These are phyloP conservation scores for Saccharum officinarum DNA, from an alignment of 176 grass and related monocot species.

Conservation along the genomic window DNA sequence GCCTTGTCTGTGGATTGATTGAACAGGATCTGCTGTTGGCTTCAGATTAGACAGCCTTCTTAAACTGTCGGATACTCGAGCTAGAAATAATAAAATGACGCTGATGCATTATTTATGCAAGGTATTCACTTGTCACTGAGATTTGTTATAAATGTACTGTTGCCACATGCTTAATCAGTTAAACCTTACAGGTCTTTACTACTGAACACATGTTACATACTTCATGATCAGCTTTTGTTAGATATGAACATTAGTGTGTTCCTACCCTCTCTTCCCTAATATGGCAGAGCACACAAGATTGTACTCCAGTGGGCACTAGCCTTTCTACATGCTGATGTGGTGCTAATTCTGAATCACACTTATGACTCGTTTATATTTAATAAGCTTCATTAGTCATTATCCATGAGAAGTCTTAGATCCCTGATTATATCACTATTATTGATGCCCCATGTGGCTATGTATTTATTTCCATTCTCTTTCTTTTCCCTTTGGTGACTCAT, in stretches of 20 bases:
- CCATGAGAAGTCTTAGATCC: background rate
- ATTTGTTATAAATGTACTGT: slow-evolving; percentile 16
- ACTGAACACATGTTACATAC: background rate
- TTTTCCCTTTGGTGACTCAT: background rate
- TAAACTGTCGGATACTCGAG: slow-evolving; percentile 91
- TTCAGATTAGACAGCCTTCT: slow-evolving; percentile 98
- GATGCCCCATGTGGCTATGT: background rate
- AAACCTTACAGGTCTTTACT: slow-evolving; percentile 4
- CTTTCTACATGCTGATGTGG: background rate
- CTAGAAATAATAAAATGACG: slow-evolving; percentile 98
- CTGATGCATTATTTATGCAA: slow-evolving; percentile 99
- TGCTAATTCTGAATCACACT: background rate
- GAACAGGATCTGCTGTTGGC: slow-evolving; percentile 88
- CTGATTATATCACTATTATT: background rate
- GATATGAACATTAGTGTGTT: background rate
- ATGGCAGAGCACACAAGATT: slow-evolving; percentile 7
- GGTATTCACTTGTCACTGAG: slow-evolving; percentile 43
- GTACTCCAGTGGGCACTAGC: background rate
- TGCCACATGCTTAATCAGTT: background rate
- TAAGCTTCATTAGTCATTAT: background rate
- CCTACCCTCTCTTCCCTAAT: background rate
- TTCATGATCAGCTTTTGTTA: background rate
- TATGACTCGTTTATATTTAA: background rate
- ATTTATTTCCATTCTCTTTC: background rate
- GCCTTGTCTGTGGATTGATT: slow-evolving; percentile 31